Evolutionary conservation across 2,329 filamentous ascomycete species (phyloP), one percentile per base, ranked within the genome.

Genomic region (Exophiala viscosa): DNA sequence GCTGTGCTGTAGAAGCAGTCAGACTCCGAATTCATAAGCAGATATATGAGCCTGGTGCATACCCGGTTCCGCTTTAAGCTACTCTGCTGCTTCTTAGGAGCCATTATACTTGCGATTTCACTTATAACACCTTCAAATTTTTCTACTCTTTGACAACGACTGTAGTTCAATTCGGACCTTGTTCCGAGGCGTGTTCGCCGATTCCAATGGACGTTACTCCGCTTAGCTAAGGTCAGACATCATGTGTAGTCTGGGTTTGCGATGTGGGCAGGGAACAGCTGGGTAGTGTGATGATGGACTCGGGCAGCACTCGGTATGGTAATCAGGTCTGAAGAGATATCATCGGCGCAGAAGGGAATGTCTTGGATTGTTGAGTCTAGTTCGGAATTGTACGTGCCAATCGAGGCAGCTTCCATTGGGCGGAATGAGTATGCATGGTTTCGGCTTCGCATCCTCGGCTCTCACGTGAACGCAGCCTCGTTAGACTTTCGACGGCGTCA

Each of bases 51-150:
- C 17, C 56, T 69, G 58, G 58, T 54, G 76, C 81, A 68, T 77
- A 93, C 89, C 70, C 86, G 81, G 63, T 76, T 82, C 67, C 90
- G 85, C 78, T 95, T 95, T 75, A 93, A 83, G 74, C 88, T 86
- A 76, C 86, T 90, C 76, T 88, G 88, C 73, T 93, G 87, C 61
- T 60, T 72, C 69, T 64, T 77, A 74, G 71, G 83, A 39, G 66
- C 63, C 70, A 73, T 73, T 35, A 31, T 23, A 51, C 33, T 15
- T 38, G 15, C 11, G n/a, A n/a, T n/a, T n/a, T n/a, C n/a, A n/a
- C n/a, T 31, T 40, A 45, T 28, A 34, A 3, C 11, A n/a, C 13
- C 32, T 15, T 36, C 11, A 45, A 28, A 9, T 13, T 14, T 9
- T 5, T 20, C 11, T 28, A 10, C 15, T 28, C 28, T 13, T 28